Evolutionary conservation across 345 rosid species (phyloP), one percentile per base, ranked within the genome.

Genomic region (Lumnitzera racemosa): DNA sequence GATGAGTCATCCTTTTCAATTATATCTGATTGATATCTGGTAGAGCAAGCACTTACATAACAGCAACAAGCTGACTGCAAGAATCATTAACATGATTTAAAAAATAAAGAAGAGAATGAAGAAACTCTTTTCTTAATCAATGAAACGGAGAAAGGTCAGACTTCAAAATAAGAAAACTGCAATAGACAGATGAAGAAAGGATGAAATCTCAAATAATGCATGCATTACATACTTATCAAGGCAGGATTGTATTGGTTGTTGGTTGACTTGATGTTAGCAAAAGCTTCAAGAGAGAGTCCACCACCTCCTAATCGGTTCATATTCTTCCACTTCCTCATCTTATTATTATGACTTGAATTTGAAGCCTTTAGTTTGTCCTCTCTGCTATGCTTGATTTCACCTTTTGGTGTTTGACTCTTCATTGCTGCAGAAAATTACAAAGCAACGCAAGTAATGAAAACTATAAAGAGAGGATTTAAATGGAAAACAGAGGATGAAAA

Each of bases 281-380:
- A 89, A 11, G 88, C 82, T 63, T 84, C 81, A 29, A 92, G 96
- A 11, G 96, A 89, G 65, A 92, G 96, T 61, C 88, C 96, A 46
- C 74, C 72, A 57, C 96, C 98, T 60, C 96, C 88, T 47, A 89
- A 67, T 62, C 94, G 78, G 76, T 58, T 74, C 74, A 85, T 65
- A 78, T 89, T 92, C 83, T 71, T 83, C 11, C 43, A 9, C 72
- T 56, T 78, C 71, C 55, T 73, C 75, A 46, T 62, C 61, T 55
- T 71, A 51, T 49, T 57, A 36, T 36, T 7, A 36, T 62, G 69
- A 75, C 72, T 43, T 47, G 62, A 59, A 62, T 60, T 72, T 47
- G 78, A 50, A 64, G 65, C 57, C n/a, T 54, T 51, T 54, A 41
- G 27, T 24, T 65, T 51, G 24, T 55, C 61, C 23, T 15, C 15